Evolutionary conservation across 2,329 filamentous ascomycete species (phyloP), one percentile per base, ranked within the genome.

Genomic region (Fonsecaea erecta): DNA sequence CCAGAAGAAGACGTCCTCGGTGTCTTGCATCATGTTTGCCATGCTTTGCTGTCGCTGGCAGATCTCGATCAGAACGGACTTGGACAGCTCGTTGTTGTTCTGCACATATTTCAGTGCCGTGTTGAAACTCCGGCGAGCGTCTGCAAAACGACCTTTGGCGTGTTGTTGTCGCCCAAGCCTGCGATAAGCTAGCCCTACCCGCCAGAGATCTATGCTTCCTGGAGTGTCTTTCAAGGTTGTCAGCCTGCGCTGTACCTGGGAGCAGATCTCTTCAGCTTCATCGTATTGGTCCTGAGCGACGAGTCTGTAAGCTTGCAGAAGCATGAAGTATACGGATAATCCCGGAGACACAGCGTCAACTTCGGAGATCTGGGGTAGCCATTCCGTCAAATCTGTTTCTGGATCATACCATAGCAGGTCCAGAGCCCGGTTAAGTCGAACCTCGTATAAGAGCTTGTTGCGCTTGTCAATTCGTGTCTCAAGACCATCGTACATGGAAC

Each of bases 101-200:
- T 43, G 32, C 46, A 69, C 56, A 51, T 65, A 62, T 60, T 53
- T 61, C 21, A 64, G 61, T 12, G 64, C 67, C 24, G 60, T 64
- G 53, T 69, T 69, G 58, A 67, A 67, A 43, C 67, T 69, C n/a
- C 64, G 60, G 16, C 64, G 57, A 11, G 67, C 67, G 28, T 69
- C 67, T 9, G 40, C 30, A 51, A 55, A 64, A 11, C 51, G 60
- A 3, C 54, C 54, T 37, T 62, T 67, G 46, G 43, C 24, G n/a
- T 59, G 34, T 34, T 69, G 67, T 51, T 57, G 52, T 32, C 67
- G 56, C 18, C 67, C 67, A 18, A 69, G 67, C 16, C 67, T 62
- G n/a, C 67, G 64, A 43, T 69, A 69, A 6, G 64, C 67, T 8
- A 69, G 52, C 18, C 64, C 67, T 5, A 69, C 61, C 8, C 64